Evolutionary conservation across 2,329 filamentous ascomycete species (phyloP).

Genomic region (Colletotrichum abscissum): DNA sequence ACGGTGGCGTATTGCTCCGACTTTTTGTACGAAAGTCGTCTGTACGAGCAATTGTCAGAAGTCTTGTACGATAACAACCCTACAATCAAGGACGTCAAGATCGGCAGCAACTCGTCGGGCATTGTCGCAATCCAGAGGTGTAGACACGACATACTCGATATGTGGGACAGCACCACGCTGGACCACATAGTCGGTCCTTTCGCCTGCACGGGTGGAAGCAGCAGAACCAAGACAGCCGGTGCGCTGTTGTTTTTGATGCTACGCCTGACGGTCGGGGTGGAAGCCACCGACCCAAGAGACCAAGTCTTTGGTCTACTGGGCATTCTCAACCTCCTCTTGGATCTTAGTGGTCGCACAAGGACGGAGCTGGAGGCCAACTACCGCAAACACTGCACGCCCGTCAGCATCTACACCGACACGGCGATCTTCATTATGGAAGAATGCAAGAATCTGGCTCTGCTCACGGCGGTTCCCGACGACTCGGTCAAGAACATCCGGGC

Average conservation of each 20-base stretch:
- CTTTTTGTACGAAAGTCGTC: constrained; percentile 22
- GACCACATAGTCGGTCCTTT: constrained; percentile 11
- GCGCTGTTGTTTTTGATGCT: constrained; percentile 34
- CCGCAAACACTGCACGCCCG: constrained; percentile 6
- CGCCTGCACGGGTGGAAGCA: neutral
- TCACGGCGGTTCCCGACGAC: constrained; percentile 39
- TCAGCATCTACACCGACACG: constrained; percentile 17
- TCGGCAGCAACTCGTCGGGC: constrained; percentile 16
- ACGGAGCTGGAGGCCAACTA: constrained; percentile 16
- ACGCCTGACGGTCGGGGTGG: constrained; percentile 29
- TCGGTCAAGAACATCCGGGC: constrained; percentile 18
- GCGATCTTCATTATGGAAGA: constrained; percentile 27
- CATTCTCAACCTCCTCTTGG: constrained; percentile 29
- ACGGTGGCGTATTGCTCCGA: constrained; percentile 22
- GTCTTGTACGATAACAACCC: constrained; percentile 21
- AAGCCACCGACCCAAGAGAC: constrained; percentile 35
- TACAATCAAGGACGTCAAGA: constrained; percentile 8
- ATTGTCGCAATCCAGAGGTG: constrained; percentile 30
- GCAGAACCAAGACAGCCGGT: neutral
- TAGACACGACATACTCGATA: constrained; percentile 2
- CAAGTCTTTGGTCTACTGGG: constrained; percentile 36
- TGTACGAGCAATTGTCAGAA: constrained; percentile 21
- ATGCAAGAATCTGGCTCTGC: constrained; percentile 30
- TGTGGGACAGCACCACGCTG: constrained; percentile 18
- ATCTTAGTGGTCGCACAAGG: constrained; percentile 8